These are phyloP conservation scores for Ogataea methylovora DNA, from an alignment of 805 yeast genomes.

Conservation along the genomic window DNA sequence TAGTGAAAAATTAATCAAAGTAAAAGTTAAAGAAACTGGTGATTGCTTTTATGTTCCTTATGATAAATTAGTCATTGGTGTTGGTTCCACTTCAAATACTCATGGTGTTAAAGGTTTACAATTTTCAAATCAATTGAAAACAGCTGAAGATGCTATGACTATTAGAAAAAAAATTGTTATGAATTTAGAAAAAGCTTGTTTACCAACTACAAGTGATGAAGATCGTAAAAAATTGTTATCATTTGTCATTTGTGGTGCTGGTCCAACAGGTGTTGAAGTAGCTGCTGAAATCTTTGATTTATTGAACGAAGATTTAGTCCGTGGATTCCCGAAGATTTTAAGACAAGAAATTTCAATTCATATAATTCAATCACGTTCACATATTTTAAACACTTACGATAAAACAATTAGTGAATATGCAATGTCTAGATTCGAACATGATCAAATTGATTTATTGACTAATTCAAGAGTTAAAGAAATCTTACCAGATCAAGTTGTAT, in stretches of 20 bases:
- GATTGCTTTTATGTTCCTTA: constrained; percentile 56
- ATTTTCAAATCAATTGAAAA: constrained; percentile 52
- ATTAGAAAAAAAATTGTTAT: constrained; percentile 48
- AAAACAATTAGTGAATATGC: constrained; percentile 59
- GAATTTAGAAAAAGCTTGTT: constrained; percentile 52
- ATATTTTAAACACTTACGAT: constrained; percentile 63
- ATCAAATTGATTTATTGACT: constrained; percentile 53
- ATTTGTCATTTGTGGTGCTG: constrained; percentile 68
- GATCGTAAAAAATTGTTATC: constrained; percentile 54
- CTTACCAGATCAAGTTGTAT: constrained; percentile 48
- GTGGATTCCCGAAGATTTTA: constrained; percentile 49
- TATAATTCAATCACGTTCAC: constrained; percentile 60
- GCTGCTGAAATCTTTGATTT: constrained; percentile 67
- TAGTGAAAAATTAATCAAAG: constrained; percentile 50
- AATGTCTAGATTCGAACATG: constrained; percentile 53
- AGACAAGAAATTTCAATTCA: constrained; percentile 61
- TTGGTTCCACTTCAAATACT: constrained; percentile 61
- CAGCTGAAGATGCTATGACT: constrained; percentile 56
- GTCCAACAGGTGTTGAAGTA: constrained; percentile 69
- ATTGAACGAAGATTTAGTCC: constrained; percentile 55
- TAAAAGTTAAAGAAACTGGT: constrained; percentile 33
- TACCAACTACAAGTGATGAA: constrained; percentile 57
- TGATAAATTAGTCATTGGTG: constrained; percentile 61
- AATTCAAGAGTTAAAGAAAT: constrained; percentile 59
- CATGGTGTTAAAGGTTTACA: constrained; percentile 68